Evolutionary conservation across 768 basidiomycete genomes (phyloP), one percentile per base, ranked within the genome.

Genomic region (Trametes meyenii): DNA sequence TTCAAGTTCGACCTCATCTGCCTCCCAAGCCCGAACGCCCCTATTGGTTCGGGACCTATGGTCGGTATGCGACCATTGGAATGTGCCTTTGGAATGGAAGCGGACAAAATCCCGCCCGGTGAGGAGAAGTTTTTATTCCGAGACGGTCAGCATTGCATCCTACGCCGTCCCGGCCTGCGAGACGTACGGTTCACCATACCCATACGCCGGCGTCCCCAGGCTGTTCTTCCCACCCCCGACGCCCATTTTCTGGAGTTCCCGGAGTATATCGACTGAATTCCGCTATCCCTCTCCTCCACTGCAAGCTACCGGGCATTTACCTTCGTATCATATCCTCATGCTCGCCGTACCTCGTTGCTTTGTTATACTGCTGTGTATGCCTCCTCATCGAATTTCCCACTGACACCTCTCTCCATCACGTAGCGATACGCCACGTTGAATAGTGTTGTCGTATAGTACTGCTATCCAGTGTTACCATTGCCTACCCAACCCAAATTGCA

Each of bases 1-100:
- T 44, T 55, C 26, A 46, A 44, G 23, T 55, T 55, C 54, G 54
- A 44, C 6, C 44, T 55, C 17, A n/a, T 52, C 36, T 52, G 36
- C 23, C 21, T 40, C 21, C 50, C 50, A 3, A 38, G n/a, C 14
- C 21, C 38, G 19, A 23, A 42, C 5, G 51, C 21, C 2, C 26
- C 48, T 12, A 40, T 19, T 16, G 38, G 23, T 14, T 36, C 7
- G 21, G 51, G 23, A 11, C 51, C 12, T 19, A 42, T 23, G 19
- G 13, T 21, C 11, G 11, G 19, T 19, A 19, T 53, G 39, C 39
- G 19, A 14, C 39, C 51, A 5, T 24, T 53, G 21, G 38, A 53
- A 23, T 40, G 38, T 23, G 38, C 51, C n/a, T 53, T 53, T 12
- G 51, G 51, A 10, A 24, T 40, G 13, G n/a, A 6, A n/a, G 38